phyloP scores from a whole-genome alignment of 164 flowering plant species.

The Vitis rupestris region DNA sequence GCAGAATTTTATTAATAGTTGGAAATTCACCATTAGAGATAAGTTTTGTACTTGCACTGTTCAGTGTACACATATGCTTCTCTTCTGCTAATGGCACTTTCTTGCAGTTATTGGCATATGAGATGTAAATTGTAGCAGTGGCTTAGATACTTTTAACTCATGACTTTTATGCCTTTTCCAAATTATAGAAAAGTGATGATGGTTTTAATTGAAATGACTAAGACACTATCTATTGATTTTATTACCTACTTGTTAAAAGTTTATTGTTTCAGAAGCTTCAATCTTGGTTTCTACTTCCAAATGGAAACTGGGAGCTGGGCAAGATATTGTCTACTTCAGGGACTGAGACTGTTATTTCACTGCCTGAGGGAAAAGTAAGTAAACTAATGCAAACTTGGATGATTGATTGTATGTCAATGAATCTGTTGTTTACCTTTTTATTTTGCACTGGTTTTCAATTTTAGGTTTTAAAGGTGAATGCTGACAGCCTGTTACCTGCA shows the following conservation, averaged over 20 bases:
- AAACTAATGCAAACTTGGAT: not conserved
- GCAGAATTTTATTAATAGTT: not conserved
- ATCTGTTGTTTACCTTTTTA: not conserved
- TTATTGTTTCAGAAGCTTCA: conserved; percentile 76
- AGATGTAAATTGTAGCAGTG: not conserved
- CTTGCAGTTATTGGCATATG: conserved; percentile 4
- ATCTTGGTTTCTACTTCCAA: conserved; percentile 83
- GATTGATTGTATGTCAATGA: not conserved
- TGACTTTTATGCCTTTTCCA: conserved; percentile 1
- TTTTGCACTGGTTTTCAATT: conserved; percentile 1
- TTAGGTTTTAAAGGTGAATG: conserved; percentile 70
- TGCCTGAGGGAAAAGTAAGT: conserved; percentile 83
- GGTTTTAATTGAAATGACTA: conserved; percentile 9
- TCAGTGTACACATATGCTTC: not conserved
- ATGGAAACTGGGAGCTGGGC: conserved; percentile 87
- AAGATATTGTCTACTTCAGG: conserved; percentile 68
- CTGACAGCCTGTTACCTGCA: conserved; percentile 69
- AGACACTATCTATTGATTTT: conserved; percentile 16
- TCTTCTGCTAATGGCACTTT: conserved; percentile 1
- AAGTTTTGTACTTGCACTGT: not conserved
- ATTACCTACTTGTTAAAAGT: conserved; percentile 29
- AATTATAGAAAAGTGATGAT: not conserved
- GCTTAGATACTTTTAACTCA: not conserved
- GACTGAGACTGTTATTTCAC: conserved; percentile 56
- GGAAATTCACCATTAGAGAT: not conserved